A percentile compares a stretch with the other conserved stretches of the same genome.
These are phyloP conservation scores for Xylariales sp. DNA, from an alignment of 2,329 filamentous ascomycete genomes.

Conservation along the genomic window DNA sequence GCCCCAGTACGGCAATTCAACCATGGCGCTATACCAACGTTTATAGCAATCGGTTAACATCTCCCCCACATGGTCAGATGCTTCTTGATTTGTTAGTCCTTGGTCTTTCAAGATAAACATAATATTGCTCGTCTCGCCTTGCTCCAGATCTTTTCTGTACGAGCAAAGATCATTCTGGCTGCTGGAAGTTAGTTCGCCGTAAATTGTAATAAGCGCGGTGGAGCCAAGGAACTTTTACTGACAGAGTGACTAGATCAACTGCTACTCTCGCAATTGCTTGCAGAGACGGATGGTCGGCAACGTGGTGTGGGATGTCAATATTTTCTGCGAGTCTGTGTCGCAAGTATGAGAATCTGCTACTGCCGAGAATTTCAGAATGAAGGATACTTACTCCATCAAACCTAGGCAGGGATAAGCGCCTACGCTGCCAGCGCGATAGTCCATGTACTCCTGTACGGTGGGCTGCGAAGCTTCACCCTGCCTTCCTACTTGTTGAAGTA, in stretches of 20 bases:
- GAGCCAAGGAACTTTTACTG: background rate
- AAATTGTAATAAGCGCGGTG: too few species aligned
- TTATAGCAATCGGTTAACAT: slow-evolving; percentile 14
- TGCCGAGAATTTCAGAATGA: too few species aligned
- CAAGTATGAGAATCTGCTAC: too few species aligned
- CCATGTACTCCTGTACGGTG: slow-evolving; percentile 10
- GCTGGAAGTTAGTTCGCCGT: slow-evolving; percentile 2
- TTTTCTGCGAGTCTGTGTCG: slow-evolving; percentile 4
- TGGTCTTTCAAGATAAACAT: slow-evolving; percentile 10
- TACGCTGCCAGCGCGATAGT: slow-evolving; percentile 8
- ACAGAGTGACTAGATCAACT: background rate
- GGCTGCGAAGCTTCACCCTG: background rate
- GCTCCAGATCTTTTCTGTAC: slow-evolving; percentile 1
- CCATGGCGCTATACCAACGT: background rate
- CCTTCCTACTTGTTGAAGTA: slow-evolving; percentile 9
- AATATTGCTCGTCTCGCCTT: slow-evolving; percentile 6
- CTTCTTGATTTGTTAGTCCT: slow-evolving; percentile 12
- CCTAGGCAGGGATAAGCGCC: slow-evolving; percentile 9
- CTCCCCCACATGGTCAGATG: slow-evolving; percentile 10
- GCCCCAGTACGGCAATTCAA: slow-evolving; percentile 14
- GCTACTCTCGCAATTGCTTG: background rate
- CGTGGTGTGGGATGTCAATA: slow-evolving; percentile 10
- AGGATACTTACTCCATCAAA: slow-evolving; percentile 11
- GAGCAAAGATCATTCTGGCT: slow-evolving; percentile 4
- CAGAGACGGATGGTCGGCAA: background rate